These are phyloP conservation scores for Aspergillus sp. DNA, from an alignment of 2,329 filamentous ascomycete genomes.

Conservation along the genomic window DNA sequence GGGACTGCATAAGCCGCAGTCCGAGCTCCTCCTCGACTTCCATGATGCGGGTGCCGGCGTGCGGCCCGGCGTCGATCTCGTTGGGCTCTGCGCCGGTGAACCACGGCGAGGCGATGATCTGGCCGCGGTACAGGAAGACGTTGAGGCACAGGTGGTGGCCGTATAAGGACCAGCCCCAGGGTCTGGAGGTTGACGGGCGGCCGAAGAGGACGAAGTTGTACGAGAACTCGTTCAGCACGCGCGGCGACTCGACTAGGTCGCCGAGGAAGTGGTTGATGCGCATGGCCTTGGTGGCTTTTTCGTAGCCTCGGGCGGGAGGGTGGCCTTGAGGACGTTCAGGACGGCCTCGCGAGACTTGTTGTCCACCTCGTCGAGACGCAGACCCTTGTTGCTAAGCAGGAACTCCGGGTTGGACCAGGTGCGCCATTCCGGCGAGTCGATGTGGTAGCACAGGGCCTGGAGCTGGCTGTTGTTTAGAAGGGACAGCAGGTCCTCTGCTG, in stretches of 20 bases:
- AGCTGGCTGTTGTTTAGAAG: slow-evolving; percentile 43
- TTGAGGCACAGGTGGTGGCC: slow-evolving; percentile 70
- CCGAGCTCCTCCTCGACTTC: slow-evolving; percentile 56
- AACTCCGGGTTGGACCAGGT: slow-evolving; percentile 67
- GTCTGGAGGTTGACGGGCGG: slow-evolving; percentile 43
- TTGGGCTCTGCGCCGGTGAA: slow-evolving; percentile 78
- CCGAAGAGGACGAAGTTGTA: slow-evolving; percentile 71
- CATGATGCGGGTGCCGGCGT: slow-evolving; percentile 57
- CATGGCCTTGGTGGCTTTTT: slow-evolving; percentile 61
- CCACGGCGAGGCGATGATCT: slow-evolving; percentile 62
- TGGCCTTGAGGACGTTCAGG: slow-evolving; percentile 47
- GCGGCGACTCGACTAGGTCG: slow-evolving; percentile 51
- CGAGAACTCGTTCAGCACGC: slow-evolving; percentile 62
- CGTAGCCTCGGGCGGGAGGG: slow-evolving; percentile 60
- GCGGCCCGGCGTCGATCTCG: slow-evolving; percentile 55
- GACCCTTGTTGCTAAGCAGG: slow-evolving; percentile 56
- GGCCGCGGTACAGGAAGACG: slow-evolving; percentile 54
- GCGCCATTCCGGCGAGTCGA: slow-evolving; percentile 64
- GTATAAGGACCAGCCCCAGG: slow-evolving; percentile 68
- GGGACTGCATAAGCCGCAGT: slow-evolving; percentile 59
- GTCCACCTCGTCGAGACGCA: slow-evolving; percentile 57
- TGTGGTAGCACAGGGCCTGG: slow-evolving; percentile 45
- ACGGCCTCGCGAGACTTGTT: slow-evolving; percentile 40
- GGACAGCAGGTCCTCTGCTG: slow-evolving; percentile 39
- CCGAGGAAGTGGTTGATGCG: slow-evolving; percentile 67